These are phyloP conservation scores for Exophiala sideris DNA, from an alignment of 2,329 filamentous ascomycete species.

Conservation along the genomic window DNA sequence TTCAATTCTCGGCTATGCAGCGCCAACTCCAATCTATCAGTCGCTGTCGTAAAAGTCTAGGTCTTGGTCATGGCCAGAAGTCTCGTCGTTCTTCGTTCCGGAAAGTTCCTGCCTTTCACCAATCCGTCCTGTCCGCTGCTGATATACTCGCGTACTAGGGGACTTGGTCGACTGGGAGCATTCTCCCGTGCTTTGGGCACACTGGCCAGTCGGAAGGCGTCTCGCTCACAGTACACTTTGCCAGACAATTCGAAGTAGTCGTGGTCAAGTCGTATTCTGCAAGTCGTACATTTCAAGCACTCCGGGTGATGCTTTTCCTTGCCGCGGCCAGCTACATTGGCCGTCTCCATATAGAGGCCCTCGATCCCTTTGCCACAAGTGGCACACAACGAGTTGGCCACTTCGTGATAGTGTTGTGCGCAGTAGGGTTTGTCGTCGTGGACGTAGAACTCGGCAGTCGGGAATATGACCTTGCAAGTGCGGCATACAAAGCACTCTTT, in stretches of 20 bases:
- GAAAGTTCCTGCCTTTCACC: conserved; percentile 40
- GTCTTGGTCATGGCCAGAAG: conserved; percentile 39
- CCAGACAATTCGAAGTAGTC: conserved; percentile 91
- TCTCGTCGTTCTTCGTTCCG: conserved; percentile 48
- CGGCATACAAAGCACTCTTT: conserved; percentile 91
- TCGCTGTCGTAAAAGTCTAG: conserved; percentile 13
- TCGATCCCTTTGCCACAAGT: conserved; percentile 83
- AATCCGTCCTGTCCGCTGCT: conserved; percentile 25
- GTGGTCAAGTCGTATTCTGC: conserved; percentile 67
- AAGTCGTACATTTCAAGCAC: conserved; percentile 79
- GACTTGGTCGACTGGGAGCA: conserved; percentile 28
- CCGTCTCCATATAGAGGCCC: conserved; percentile 87
- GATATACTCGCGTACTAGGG: conserved; percentile 29
- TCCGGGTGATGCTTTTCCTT: conserved; percentile 74
- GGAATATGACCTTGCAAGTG: conserved; percentile 76
- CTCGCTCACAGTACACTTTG: conserved; percentile 77
- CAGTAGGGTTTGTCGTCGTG: conserved; percentile 84
- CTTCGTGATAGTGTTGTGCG: conserved; percentile 84
- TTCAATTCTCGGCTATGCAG: no score
- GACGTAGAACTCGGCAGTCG: conserved; percentile 89
- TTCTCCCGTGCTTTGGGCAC: conserved; percentile 24
- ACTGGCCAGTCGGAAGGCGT: conserved; percentile 59
- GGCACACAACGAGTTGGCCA: conserved; percentile 82
- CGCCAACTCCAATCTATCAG: not conserved
- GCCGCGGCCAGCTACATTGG: conserved; percentile 36